Evolutionary conservation across 495 filamentous ascomycete species (phyloP).

Genomic region (Articulospora tetracladia): DNA sequence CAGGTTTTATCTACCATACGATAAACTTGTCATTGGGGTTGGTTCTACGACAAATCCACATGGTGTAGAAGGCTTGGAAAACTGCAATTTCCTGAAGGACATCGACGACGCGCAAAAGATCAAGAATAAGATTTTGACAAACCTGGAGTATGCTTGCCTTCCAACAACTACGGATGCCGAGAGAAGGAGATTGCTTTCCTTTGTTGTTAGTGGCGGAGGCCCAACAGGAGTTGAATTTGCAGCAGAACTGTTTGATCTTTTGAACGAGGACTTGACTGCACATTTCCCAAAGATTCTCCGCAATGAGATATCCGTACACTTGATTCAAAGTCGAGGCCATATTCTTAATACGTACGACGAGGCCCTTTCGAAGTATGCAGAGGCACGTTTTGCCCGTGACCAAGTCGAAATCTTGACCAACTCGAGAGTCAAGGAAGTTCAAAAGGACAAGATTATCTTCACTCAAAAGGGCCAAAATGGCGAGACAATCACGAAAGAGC

Average conservation of each 20-base stretch:
- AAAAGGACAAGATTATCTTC: conserved; percentile 79
- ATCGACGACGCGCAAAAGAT: conserved; percentile 88
- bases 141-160: conserved; percentile 88
- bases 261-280: conserved; percentile 87
- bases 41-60: conserved; percentile 92
- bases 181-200: conserved; percentile 80
- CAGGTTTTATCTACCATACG: conserved; percentile 93
- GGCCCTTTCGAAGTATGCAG: conserved; percentile 85
- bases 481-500: conserved; percentile 75
- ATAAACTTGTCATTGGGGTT: conserved; percentile 95
- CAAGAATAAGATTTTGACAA: conserved; percentile 84
- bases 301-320: conserved; percentile 95
- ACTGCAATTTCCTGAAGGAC: conserved; percentile 92
- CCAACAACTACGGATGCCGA: conserved; percentile 91
- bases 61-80: conserved; percentile 90
- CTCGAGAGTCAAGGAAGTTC: conserved; percentile 85
- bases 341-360: conserved; percentile 99
- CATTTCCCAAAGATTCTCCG: conserved; percentile 85
- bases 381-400: conserved; percentile 86
- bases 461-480: conserved; percentile 73
- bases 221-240: conserved; percentile 98
- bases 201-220: conserved; percentile 91
- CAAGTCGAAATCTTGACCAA: conserved; percentile 88
- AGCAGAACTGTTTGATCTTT: conserved; percentile 89
- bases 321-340: conserved; percentile 90